Evolutionary conservation across 441 rosid genomes (phyloP).

Genomic region (Euphorbia corollata): DNA sequence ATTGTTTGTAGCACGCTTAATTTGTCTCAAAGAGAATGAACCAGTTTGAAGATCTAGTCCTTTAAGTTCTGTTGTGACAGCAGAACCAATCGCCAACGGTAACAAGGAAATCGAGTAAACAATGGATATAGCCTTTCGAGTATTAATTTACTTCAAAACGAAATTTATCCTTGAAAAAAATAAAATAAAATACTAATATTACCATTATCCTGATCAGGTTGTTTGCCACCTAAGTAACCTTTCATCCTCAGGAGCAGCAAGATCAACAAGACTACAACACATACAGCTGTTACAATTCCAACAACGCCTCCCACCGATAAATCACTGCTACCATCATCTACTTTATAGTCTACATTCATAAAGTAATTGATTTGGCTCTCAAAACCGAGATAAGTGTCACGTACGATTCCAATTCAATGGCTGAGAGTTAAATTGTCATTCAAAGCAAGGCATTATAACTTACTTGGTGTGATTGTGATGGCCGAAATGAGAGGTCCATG

Average conservation of each 20-base stretch:
- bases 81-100: neutral
- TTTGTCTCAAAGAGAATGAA: constrained; percentile 58
- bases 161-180: no score
- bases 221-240: constrained; percentile 53
- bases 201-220: constrained; percentile 42
- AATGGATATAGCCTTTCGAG: no score
- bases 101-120: neutral
- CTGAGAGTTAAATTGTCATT: no score
- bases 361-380: no score
- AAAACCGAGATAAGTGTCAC: no score
- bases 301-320: constrained; percentile 58
- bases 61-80: constrained; percentile 37
- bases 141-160: no score
- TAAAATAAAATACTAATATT: constrained; percentile 8
- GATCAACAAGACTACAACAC: constrained; percentile 27
- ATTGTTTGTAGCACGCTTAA: constrained; percentile 59
- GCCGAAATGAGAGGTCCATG: constrained; percentile 91
- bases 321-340: constrained; percentile 38
- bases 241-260: constrained; percentile 36
- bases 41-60: constrained; percentile 59
- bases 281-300: constrained; percentile 52
- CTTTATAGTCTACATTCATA: constrained; percentile 66
- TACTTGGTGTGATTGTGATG: constrained; percentile 68
- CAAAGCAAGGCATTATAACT: constrained; percentile 17
- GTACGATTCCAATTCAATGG: no score